Base-by-base conservation (phyloP, 208 protist genomes). In the Ichthyophonus hoferi region DNA sequence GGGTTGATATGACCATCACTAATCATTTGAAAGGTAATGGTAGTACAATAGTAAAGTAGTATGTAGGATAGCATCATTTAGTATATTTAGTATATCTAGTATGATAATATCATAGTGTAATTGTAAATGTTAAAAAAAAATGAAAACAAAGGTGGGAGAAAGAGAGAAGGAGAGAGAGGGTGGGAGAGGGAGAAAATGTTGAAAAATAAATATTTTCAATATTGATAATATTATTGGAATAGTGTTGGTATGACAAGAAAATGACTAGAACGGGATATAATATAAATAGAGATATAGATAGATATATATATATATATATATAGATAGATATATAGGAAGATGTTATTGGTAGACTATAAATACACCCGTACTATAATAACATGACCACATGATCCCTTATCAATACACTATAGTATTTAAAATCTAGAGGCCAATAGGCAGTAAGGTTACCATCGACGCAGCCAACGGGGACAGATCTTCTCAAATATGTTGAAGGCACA, bases 381-480 rank as follows among this genome's bases (percentile, higher is more conserved):
- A n/a, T n/a, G n/a, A n/a, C n/a, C n/a, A n/a, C n/a, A n/a, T n/a
- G n/a, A n/a, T n/a, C n/a, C n/a, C n/a, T n/a, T n/a, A n/a, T n/a
- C n/a, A n/a, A n/a, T n/a, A n/a, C 1, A 87, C 42, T 34, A 87
- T 38, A 33, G 14, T 12, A 3, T 79, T 31, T 14, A 90, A 24
- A n/a, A 91, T 67, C 43, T 58, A 98, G 96, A n/a, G 97, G 97
- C 34, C 97, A 96, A 81, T 98, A 95, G 86, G 94, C 96, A 79
- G 97, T 96, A 87, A 95, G 97, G 89, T 96, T 93, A 31, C 96
- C 99, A 90, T 95, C 96, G 83, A 96, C 95, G 92, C 98, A 97
- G 24, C n/a, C 24, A 85, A 7, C 38, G 38, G 17, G 81, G 81
- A 0, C n/a, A 17, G 33, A 85, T 79, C 1, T 92, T 87, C 90